phyloP scores from a whole-genome alignment of 2,329 filamentous ascomycete genomes.

The Neospermospora avenae region DNA sequence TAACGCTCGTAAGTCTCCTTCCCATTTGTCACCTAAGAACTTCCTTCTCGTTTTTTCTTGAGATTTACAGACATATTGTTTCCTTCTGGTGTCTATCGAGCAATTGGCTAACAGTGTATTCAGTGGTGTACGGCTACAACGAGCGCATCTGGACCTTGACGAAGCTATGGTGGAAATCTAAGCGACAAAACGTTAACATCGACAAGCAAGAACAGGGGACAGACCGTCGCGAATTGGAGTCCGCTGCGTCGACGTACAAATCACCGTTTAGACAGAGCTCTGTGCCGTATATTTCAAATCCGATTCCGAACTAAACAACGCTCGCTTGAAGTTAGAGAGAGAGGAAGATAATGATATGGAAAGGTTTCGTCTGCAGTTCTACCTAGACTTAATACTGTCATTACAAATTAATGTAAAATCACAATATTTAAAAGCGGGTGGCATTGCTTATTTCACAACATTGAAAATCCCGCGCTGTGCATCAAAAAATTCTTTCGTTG shows the following conservation, averaged over 20 bases:
- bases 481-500: no score
- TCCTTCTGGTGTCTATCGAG: no score
- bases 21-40: not conserved
- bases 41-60: not conserved
- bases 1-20: conserved; percentile 30
- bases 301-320: not conserved
- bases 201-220: not conserved
- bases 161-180: conserved; percentile 10
- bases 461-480: no score
- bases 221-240: not conserved
- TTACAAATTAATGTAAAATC: no score
- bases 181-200: not conserved
- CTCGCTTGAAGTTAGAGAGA: not conserved
- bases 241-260: not conserved
- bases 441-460: no score
- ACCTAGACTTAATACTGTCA: no score
- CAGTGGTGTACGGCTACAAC: conserved; percentile 39
- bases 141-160: conserved; percentile 24
- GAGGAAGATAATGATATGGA: no score
- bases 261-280: not conserved
- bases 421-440: no score
- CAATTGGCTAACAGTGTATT: not conserved
- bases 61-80: not conserved
- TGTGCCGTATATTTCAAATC: not conserved
- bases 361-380: no score